Evolutionary conservation across 2,329 filamentous ascomycete species (phyloP).

Genomic region (Hypoxylon rubiginosum): DNA sequence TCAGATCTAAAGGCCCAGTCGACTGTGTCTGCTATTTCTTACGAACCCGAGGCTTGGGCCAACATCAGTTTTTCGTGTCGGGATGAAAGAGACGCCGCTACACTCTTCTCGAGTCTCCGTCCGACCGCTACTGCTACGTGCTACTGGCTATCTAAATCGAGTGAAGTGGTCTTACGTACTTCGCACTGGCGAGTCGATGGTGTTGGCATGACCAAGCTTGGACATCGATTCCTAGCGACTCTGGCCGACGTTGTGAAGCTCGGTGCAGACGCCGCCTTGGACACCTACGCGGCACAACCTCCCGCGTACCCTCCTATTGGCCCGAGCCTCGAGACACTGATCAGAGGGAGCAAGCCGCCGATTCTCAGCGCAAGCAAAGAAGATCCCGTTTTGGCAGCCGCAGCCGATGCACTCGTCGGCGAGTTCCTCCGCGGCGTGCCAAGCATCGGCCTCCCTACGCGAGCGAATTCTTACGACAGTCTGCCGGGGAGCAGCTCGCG

Average conservation of each 20-base stretch:
- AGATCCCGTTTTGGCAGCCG: constrained; percentile 20
- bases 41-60: constrained; percentile 26
- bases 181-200: constrained; percentile 44
- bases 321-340: constrained; percentile 4
- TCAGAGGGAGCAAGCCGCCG: background rate
- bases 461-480: constrained; percentile 13
- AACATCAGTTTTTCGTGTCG: constrained; percentile 27
- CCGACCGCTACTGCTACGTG: constrained; percentile 36
- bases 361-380: background rate
- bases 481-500: constrained; percentile 20
- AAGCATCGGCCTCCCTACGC: constrained; percentile 44
- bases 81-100: constrained; percentile 14
- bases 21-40: constrained; percentile 2
- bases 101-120: constrained; percentile 27
- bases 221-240: constrained; percentile 31
- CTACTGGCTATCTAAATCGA: constrained; percentile 38
- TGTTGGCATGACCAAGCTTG: constrained; percentile 36
- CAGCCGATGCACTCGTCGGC: constrained; percentile 36
- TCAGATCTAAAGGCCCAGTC: background rate
- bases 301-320: background rate
- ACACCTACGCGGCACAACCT: background rate
- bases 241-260: constrained; percentile 24
- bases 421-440: constrained; percentile 35
- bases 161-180: constrained; percentile 34
- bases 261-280: background rate